These are phyloP conservation scores for Paecilomyces formosus DNA, from an alignment of 2,329 filamentous ascomycete genomes.

Conservation along the genomic window DNA sequence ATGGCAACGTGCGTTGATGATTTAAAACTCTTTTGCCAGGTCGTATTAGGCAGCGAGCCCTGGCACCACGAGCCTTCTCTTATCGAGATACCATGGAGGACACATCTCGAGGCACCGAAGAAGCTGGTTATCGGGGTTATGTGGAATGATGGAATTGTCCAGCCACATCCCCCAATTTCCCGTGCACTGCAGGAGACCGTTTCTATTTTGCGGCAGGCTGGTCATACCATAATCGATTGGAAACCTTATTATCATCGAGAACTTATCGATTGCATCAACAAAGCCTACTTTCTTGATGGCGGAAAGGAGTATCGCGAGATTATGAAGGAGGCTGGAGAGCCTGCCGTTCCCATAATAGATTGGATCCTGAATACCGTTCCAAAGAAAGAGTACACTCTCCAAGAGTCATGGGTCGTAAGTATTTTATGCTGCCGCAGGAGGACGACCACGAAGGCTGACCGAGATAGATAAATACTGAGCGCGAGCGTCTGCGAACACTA, in stretches of 20 bases:
- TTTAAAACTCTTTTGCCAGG: not conserved
- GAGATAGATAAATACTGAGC: not conserved
- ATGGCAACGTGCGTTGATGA: not conserved
- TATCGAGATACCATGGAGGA: not conserved
- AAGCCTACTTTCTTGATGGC: not conserved
- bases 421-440: not conserved
- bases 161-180: slow-evolving; percentile 54
- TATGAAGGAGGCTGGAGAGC: not conserved
- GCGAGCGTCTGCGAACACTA: not conserved
- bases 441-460: not conserved
- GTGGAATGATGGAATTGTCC: slow-evolving; percentile 54
- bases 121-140: slow-evolving; percentile 29
- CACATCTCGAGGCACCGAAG: not conserved
- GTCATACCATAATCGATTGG: not conserved
- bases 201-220: not conserved
- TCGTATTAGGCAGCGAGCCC: not conserved
- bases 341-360: not conserved
- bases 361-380: not conserved
- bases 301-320: not conserved
- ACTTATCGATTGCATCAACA: not conserved
- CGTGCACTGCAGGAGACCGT: slow-evolving; percentile 31
- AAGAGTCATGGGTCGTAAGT: not conserved
- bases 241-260: not conserved
- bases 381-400: not conserved
- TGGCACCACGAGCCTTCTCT: not conserved